These are phyloP conservation scores for Trametes hirsuta DNA, from an alignment of 1,284 basidiomycete species.

Conservation along the genomic window DNA sequence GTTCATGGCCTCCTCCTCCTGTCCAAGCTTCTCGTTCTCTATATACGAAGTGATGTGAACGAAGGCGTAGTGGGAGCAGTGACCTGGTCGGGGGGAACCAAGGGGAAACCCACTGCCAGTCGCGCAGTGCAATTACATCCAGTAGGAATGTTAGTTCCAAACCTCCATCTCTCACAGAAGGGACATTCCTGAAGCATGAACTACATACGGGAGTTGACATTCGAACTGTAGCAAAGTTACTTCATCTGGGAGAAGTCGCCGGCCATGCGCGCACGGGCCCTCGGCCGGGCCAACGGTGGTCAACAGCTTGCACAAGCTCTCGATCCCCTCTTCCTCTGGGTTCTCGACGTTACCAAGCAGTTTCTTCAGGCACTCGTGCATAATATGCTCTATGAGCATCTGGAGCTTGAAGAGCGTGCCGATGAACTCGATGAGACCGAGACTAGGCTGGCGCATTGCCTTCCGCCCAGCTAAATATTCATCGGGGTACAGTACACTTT, in stretches of 20 bases:
- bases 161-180: background rate
- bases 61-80: conserved; percentile 79
- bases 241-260: conserved; percentile 92
- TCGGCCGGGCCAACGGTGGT: conserved; percentile 90
- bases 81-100: conserved; percentile 58
- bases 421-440: conserved; percentile 96
- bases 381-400: conserved; percentile 49
- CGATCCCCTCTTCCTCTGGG: conserved; percentile 96
- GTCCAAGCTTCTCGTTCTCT: conserved; percentile 68
- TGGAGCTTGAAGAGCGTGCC: conserved; percentile 97
- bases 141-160: background rate
- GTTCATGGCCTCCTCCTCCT: conserved; percentile 63
- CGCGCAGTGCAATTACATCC: conserved; percentile 83
- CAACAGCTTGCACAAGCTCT: conserved; percentile 91
- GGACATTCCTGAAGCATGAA: conserved; percentile 90
- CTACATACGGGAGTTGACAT: conserved; percentile 86
- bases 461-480: conserved; percentile 95
- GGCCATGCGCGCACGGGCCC: conserved; percentile 85
- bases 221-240: conserved; percentile 73
- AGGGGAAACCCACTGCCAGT: conserved; percentile 72
- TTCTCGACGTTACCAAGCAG: conserved; percentile 89
- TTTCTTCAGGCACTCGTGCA: conserved; percentile 95
- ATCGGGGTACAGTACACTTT: conserved; percentile 84
- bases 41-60: conserved; percentile 45
- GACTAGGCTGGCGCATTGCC: conserved; percentile 88